Evolutionary conservation across 306 rosid genomes (phyloP).

Genomic region (Acacia crassicarpa): DNA sequence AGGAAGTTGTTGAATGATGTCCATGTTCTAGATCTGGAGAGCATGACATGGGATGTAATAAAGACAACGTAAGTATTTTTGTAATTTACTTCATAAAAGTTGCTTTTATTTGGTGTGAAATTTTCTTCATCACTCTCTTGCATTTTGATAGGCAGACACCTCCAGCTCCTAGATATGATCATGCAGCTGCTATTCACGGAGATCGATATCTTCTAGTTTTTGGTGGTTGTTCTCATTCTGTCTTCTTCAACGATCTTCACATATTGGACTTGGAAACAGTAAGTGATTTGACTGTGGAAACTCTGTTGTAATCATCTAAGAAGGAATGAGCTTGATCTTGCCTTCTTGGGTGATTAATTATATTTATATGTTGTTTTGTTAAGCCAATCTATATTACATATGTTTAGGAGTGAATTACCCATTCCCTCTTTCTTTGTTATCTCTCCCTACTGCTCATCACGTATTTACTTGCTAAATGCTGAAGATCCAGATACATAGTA

Average conservation of each 20-base stretch:
- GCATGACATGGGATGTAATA: constrained; percentile 75
- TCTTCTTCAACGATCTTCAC: constrained; percentile 86
- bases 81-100: constrained; percentile 31
- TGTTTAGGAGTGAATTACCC: background rate
- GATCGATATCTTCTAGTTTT: constrained; percentile 81
- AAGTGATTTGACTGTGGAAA: constrained; percentile 34
- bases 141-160: constrained; percentile 84
- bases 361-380: background rate
- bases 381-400: background rate
- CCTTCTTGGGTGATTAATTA: constrained; percentile 24
- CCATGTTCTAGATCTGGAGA: constrained; percentile 77
- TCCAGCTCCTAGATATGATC: constrained; percentile 94
- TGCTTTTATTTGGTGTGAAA: constrained; percentile 27
- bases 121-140: constrained; percentile 43
- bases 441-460: background rate
- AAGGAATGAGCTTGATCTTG: constrained; percentile 19
- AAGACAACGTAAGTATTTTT: constrained; percentile 68
- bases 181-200: constrained; percentile 73
- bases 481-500: background rate
- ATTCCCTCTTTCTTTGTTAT: background rate
- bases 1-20: constrained; percentile 84
- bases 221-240: constrained; percentile 95
- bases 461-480: background rate
- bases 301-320: background rate
- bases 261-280: constrained; percentile 86